A percentile compares a stretch with the other conserved stretches of the same genome.
These are phyloP conservation scores for Marasmius fiardii DNA, from an alignment of 1,284 basidiomycete genomes.

Conservation along the genomic window DNA sequence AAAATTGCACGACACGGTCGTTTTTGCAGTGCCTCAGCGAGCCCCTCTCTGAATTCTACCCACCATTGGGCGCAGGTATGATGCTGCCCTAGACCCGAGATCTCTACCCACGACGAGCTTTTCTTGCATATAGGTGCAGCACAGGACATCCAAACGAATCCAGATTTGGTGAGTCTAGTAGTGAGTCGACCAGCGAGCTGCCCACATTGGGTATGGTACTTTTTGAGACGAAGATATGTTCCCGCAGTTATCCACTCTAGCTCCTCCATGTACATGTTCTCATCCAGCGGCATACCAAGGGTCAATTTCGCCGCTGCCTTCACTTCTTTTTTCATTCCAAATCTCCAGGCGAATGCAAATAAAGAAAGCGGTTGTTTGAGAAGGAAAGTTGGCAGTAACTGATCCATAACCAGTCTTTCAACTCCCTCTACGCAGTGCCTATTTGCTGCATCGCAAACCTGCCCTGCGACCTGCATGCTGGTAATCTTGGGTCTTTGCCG, in stretches of 20 bases:
- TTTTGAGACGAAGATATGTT: conserved; percentile 40
- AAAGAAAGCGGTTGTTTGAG: conserved; percentile 45
- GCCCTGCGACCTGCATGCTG: neutral
- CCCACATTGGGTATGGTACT: conserved; percentile 42
- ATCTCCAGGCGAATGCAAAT: conserved; percentile 47
- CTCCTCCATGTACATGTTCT: conserved; percentile 33
- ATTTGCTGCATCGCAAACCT: conserved; percentile 27
- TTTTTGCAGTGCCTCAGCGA: neutral
- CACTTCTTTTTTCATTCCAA: conserved; percentile 15
- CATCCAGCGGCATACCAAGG: conserved; percentile 35
- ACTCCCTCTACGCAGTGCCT: conserved; percentile 35
- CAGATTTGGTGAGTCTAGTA: neutral
- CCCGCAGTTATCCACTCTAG: conserved; percentile 44
- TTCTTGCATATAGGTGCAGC: neutral
- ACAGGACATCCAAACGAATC: neutral
- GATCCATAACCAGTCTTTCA: conserved; percentile 21
- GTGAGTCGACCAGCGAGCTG: conserved; percentile 24
- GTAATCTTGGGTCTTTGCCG: neutral
- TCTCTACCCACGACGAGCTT: neutral
- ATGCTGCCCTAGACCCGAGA: neutral
- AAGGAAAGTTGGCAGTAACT: conserved; percentile 33
- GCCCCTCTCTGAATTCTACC: neutral
- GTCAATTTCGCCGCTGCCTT: conserved; percentile 36
- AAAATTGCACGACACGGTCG: neutral
- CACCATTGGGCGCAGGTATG: neutral